phyloP scores from a whole-genome alignment of 352 stramenopile genomes.

The Peronosclerospora sorghi region DNA sequence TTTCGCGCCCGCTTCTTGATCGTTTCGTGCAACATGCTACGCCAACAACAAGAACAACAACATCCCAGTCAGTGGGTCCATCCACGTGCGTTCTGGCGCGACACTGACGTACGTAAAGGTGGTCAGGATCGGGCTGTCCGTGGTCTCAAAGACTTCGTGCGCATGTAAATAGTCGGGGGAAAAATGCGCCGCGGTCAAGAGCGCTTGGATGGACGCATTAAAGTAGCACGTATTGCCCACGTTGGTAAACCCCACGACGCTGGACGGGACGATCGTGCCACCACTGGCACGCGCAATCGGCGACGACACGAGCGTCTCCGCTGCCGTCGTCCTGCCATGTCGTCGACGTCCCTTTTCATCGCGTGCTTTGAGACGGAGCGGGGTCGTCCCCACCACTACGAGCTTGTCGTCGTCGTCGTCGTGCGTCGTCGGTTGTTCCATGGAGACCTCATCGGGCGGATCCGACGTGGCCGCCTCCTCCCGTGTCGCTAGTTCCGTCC shows the following conservation, averaged over 20 bases:
- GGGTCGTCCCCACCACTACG: conserved; percentile 21
- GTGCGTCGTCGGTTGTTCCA: no score
- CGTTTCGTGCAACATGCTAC: conserved; percentile 46
- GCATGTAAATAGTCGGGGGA: conserved; percentile 43
- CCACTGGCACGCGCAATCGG: no score
- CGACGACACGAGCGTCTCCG: no score
- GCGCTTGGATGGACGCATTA: conserved; percentile 80
- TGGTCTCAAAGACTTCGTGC: conserved; percentile 36
- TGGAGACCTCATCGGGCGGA: no score
- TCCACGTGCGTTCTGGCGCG: no score
- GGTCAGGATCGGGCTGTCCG: conserved; percentile 84
- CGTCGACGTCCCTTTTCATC: conserved; percentile 19
- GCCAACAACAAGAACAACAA: conserved; percentile 1
- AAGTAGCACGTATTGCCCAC: conserved; percentile 93
- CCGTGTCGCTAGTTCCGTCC: not conserved
- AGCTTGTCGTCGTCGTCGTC: no score
- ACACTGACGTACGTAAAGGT: conserved; percentile 39
- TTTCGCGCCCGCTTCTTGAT: conserved; percentile 40
- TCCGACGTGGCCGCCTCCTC: no score
- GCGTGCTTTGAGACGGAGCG: conserved; percentile 19
- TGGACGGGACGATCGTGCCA: no score
- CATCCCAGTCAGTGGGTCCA: no score
- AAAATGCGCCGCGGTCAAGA: conserved; percentile 84
- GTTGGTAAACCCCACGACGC: conserved; percentile 70
- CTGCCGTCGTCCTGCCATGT: conserved; percentile 11